These are phyloP conservation scores for Cynara cardunculus DNA, from an alignment of 129 eudicot genomes.

Conservation along the genomic window DNA sequence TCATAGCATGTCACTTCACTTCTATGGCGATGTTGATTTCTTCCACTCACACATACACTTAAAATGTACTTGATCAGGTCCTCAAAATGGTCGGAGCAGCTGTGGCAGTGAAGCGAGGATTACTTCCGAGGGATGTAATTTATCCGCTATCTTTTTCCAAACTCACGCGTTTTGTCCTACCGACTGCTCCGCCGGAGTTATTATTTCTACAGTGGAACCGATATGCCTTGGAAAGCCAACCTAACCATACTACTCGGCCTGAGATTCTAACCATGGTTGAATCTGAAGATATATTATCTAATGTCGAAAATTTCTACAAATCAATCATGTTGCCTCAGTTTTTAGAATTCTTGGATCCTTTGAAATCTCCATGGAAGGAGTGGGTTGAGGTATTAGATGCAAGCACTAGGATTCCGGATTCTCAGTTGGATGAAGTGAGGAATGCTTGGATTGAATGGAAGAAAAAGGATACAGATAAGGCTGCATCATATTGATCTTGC, in stretches of 20 bases:
- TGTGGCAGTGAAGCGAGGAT: constrained; percentile 54
- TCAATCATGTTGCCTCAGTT: constrained; percentile 56
- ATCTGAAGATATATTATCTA: constrained; percentile 51
- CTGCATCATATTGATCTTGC: constrained; percentile 11
- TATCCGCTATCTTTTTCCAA: constrained; percentile 43
- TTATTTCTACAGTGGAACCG: constrained; percentile 57
- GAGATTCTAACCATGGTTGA: constrained; percentile 49
- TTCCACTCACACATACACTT: neutral
- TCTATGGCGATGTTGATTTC: neutral
- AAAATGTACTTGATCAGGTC: constrained; percentile 37
- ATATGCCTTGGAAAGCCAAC: constrained; percentile 41
- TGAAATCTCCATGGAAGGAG: constrained; percentile 60
- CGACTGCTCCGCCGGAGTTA: constrained; percentile 70
- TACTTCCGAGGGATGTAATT: constrained; percentile 53
- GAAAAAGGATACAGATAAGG: constrained; percentile 33
- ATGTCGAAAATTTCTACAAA: constrained; percentile 54
- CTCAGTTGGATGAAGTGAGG: constrained; percentile 61
- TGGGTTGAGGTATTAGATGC: constrained; percentile 68
- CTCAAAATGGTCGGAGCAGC: constrained; percentile 83
- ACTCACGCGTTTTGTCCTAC: constrained; percentile 53
- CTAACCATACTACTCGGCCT: constrained; percentile 48
- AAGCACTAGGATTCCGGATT: constrained; percentile 59
- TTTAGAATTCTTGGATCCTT: constrained; percentile 55
- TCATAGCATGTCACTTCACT: neutral
- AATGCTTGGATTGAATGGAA: constrained; percentile 62